Evolutionary conservation across 1,284 basidiomycete species (phyloP).

Genomic region (Sphagnurus paluster): DNA sequence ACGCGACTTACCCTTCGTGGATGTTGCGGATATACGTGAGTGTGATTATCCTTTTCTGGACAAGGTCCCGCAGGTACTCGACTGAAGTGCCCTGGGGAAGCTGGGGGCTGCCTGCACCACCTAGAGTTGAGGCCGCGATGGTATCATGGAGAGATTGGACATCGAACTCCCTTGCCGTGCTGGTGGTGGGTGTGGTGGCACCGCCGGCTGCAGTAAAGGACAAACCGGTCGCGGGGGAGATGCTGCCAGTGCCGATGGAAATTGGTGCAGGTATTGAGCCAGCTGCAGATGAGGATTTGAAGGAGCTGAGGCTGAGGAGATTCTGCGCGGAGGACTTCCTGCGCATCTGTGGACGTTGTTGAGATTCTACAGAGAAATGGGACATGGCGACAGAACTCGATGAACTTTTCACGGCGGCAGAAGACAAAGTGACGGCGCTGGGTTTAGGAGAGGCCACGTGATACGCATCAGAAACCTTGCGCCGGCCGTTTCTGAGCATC

Average conservation of each 20-base stretch:
- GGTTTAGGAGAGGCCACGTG: slow-evolving; percentile 13
- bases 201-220: slow-evolving; percentile 34
- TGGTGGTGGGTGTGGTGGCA: slow-evolving; percentile 42
- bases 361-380: slow-evolving; percentile 33
- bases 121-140: slow-evolving; percentile 33
- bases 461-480: neutral
- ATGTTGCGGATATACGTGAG: slow-evolving; percentile 82
- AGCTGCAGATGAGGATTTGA: slow-evolving; percentile 45
- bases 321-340: slow-evolving; percentile 85
- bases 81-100: slow-evolving; percentile 64
- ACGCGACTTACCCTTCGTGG: slow-evolving; percentile 81
- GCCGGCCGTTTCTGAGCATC: too few species aligned
- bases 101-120: slow-evolving; percentile 44
- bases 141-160: slow-evolving; percentile 62
- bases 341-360: slow-evolving; percentile 63
- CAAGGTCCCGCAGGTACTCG: slow-evolving; percentile 73
- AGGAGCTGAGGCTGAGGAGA: slow-evolving; percentile 74
- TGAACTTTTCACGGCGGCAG: too few species aligned
- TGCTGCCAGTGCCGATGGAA: slow-evolving; percentile 30
- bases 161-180: slow-evolving; percentile 66
- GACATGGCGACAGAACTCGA: slow-evolving; percentile 28
- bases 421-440: neutral
- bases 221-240: slow-evolving; percentile 30
- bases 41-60: slow-evolving; percentile 82
- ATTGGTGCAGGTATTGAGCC: slow-evolving; percentile 28